Evolutionary conservation across 192 early-diverging fungal species (phyloP).

Genomic region (Obelidium mucronatum): DNA sequence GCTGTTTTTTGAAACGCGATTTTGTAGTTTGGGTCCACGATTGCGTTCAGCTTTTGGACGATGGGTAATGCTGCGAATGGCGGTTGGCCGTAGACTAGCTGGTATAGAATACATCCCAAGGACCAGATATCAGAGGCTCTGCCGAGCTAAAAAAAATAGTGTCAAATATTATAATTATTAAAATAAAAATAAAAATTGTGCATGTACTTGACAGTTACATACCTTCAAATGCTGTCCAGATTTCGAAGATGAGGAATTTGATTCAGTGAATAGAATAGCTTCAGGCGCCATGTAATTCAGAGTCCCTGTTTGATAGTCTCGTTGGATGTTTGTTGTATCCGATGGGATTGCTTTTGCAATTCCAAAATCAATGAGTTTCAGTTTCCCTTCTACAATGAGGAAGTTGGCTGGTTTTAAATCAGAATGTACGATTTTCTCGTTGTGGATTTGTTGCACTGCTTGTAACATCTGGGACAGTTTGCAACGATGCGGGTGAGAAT

Average conservation of each 20-base stretch:
- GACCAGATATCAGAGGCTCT: constrained; percentile 89
- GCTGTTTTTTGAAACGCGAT: constrained; percentile 71
- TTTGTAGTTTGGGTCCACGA: constrained; percentile 69
- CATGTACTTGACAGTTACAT: constrained; percentile 21
- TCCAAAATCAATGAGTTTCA: constrained; percentile 98
- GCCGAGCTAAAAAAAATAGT: constrained; percentile 64
- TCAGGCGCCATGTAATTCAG: constrained; percentile 98
- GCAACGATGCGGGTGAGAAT: too few species aligned
- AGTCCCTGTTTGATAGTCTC: constrained; percentile 89
- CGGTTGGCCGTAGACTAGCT: constrained; percentile 85
- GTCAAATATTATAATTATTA: neutral
- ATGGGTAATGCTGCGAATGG: constrained; percentile 80
- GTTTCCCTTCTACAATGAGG: constrained; percentile 78
- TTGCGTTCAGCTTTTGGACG: constrained; percentile 75
- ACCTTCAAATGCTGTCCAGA: constrained; percentile 35
- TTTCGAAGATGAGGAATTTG: constrained; percentile 1
- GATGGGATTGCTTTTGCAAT: constrained; percentile 94
- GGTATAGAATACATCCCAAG: constrained; percentile 91
- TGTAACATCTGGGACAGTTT: constrained; percentile 85
- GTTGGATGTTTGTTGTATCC: constrained; percentile 92
- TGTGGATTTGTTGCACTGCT: constrained; percentile 87
- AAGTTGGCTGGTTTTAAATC: constrained; percentile 98
- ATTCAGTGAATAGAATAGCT: constrained; percentile 64
- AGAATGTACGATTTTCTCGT: constrained; percentile 87
- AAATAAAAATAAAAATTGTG: too few species aligned